Base-by-base conservation (phyloP, 305 asterid genomes). In the Fraxinus albicans region DNA sequence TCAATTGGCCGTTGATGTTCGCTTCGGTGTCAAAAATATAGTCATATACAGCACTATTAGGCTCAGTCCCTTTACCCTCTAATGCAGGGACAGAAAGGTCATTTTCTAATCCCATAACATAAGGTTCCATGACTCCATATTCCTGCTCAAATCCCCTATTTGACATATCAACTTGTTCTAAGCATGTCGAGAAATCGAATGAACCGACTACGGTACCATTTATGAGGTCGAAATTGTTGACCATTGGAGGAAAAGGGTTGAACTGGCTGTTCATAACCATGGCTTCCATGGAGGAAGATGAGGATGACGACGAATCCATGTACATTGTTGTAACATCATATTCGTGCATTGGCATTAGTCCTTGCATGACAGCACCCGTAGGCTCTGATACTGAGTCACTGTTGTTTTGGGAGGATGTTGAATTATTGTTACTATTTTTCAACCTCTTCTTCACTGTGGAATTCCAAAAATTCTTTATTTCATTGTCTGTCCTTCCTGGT, bases 61-160 rank as follows among this genome's bases (percentile, higher is more conserved):
- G 76, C 29, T 55, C 85, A 44, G 82, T 55, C 83, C 86, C 74
- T 69, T 23, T 67, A 67, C 74, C 81, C 60, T 92, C 97, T 87
- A 95, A 81, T 53, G 87, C 88, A 67, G 98, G 98, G 88, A 90
- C 91, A 85, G 84, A 92, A 80, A 91, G 79, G 84, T 95, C 98
- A 90, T 86, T 93, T 79, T 86, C 97, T 86, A 91, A 80, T 35
- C 93, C 95, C 93, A 87, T 83, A 1, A 82, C 79, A 79, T 85
- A 90, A 0, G 91, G 89, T 29, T 88, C 94, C 87, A 86, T 81
- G 53, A 80, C 82, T 23, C 82, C 82, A 84, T 83, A 60, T 12
- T 88, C 82, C 9, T 79, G 87, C 80, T 83, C 81, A 79, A 78
- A 77, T 23, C 81, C 90, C 70, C 83, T 65, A 79, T 85, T 83